phyloP scores from a whole-genome alignment of 345 rosid genomes.

The Citrus australasica region DNA sequence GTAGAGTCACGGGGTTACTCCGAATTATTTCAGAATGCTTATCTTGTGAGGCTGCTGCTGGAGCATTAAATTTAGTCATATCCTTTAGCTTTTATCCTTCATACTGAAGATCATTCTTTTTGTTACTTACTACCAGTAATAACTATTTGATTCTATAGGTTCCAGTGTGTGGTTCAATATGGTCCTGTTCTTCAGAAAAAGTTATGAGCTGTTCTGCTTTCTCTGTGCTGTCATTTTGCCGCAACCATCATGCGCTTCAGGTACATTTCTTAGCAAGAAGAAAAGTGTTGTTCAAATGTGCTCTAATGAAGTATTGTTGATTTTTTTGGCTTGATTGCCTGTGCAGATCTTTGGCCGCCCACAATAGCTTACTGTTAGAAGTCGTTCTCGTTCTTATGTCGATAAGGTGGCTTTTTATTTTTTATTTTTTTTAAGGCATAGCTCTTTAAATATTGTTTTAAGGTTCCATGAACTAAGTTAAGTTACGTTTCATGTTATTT shows the following conservation, averaged over 20 bases:
- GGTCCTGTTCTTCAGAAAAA: slow-evolving; percentile 79
- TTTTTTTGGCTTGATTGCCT: not conserved
- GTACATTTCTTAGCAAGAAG: slow-evolving; percentile 20
- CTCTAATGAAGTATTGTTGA: not conserved
- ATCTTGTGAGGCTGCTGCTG: slow-evolving; percentile 53
- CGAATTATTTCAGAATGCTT: slow-evolving; percentile 75
- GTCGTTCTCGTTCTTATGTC: slow-evolving; percentile 67
- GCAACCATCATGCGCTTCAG: slow-evolving; percentile 87
- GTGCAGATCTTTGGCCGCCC: slow-evolving; percentile 80
- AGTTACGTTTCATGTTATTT: too few relatives aligned
- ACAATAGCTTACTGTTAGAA: slow-evolving; percentile 77
- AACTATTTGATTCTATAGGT: slow-evolving; percentile 34
- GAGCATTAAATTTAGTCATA: not conserved
- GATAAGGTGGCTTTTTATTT: slow-evolving; percentile 39
- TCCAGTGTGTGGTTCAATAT: slow-evolving; percentile 83
- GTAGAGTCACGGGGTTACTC: slow-evolving; percentile 65
- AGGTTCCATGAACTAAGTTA: too few relatives aligned
- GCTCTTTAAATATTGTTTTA: too few relatives aligned
- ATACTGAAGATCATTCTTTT: not conserved
- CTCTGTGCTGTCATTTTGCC: slow-evolving; percentile 81
- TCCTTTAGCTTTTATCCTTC: not conserved
- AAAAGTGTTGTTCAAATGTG: not conserved
- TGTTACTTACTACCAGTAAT: not conserved
- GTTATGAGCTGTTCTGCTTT: slow-evolving; percentile 77
- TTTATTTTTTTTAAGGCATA: too few relatives aligned